Conservation (phyloP, 345 rosid species). For the Alliaria petiolata region DNA sequence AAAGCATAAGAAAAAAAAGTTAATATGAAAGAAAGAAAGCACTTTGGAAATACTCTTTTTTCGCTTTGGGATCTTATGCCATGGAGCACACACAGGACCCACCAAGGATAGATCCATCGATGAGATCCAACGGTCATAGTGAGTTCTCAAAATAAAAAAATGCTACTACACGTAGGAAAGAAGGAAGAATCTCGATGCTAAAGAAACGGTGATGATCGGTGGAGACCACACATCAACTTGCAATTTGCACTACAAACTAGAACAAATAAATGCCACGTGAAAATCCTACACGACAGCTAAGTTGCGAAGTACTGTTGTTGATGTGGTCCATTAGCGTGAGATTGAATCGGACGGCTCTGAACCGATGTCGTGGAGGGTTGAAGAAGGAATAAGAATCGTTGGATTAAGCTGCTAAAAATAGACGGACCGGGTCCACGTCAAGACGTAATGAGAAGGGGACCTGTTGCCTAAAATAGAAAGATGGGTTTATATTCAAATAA, state of each 20-base stretch:
- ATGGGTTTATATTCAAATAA: constrained; percentile 22
- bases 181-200: constrained; percentile 30
- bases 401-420: constrained; percentile 23
- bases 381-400: constrained; percentile 14
- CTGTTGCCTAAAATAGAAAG: constrained; percentile 28
- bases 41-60: not conserved
- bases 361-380: not conserved
- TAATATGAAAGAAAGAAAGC: constrained; percentile 4
- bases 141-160: constrained; percentile 6
- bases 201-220: constrained; percentile 4
- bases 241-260: constrained; percentile 18
- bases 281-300: constrained; percentile 35
- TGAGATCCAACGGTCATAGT: constrained; percentile 21
- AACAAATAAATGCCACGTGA: constrained; percentile 40
- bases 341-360: constrained; percentile 17
- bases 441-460: constrained; percentile 32
- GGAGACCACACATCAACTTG: constrained; percentile 29
- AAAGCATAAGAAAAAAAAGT: constrained; percentile 9
- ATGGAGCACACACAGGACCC: constrained; percentile 7
- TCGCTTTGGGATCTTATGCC: constrained; percentile 26
- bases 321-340: constrained; percentile 30
- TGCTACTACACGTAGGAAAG: constrained; percentile 19
- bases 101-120: constrained; percentile 5
- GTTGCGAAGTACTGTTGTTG: constrained; percentile 27
- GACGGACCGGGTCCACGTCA: constrained; percentile 32